phyloP scores from a whole-genome alignment of 768 basidiomycete genomes.

The Pulveroboletus frians region DNA sequence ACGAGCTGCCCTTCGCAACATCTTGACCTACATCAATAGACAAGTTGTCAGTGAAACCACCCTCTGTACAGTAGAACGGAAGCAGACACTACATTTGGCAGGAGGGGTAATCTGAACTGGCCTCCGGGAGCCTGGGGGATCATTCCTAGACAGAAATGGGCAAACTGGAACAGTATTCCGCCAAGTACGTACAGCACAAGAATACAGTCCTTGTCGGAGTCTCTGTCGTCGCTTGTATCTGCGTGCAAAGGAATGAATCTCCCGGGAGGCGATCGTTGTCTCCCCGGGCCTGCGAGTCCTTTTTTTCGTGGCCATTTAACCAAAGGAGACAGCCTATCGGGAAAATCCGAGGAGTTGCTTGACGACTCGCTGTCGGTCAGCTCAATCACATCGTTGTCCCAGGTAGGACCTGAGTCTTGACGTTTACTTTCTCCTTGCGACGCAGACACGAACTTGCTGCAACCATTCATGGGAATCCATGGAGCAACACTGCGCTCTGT shows the following conservation, averaged over 20 bases:
- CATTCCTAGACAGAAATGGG: slow-evolving; percentile 32
- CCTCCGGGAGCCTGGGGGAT: slow-evolving; percentile 45
- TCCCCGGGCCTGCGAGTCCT: slow-evolving; percentile 2
- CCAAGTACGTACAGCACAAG: slow-evolving; percentile 33
- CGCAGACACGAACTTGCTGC: slow-evolving; percentile 4
- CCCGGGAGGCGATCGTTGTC: slow-evolving; percentile 1
- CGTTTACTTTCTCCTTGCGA: not conserved
- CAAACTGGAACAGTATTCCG: not conserved
- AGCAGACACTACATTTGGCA: not conserved
- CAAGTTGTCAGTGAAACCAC: not conserved
- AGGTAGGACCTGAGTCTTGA: not conserved
- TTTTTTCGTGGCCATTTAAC: slow-evolving; percentile 11
- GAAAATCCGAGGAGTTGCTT: slow-evolving; percentile 14
- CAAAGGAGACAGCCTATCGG: slow-evolving; percentile 22
- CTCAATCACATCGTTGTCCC: slow-evolving; percentile 24
- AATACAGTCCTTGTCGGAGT: slow-evolving; percentile 34
- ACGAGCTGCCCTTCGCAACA: slow-evolving; percentile 1
- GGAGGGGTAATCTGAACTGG: slow-evolving; percentile 32
- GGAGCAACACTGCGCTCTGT: not conserved
- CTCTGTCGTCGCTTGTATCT: slow-evolving; percentile 30
- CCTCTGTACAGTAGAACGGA: not conserved
- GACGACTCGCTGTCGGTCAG: slow-evolving; percentile 28
- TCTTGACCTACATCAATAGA: slow-evolving; percentile 5
- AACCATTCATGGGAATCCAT: not conserved
- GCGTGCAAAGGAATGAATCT: slow-evolving; percentile 21